Conservation (phyloP, 257 asterid genomes). For the Solanum corneliomulleri region DNA sequence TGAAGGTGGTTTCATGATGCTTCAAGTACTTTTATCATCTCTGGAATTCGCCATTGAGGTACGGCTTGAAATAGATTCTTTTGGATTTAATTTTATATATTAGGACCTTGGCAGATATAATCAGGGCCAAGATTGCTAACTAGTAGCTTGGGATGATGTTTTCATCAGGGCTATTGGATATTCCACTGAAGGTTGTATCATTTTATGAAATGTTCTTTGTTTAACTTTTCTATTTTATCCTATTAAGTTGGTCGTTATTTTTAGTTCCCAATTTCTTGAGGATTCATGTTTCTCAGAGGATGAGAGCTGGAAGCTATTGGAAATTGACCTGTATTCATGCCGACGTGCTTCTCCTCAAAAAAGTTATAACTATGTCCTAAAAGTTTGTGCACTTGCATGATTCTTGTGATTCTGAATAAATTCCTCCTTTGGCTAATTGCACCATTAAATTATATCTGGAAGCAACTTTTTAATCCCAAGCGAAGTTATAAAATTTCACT, state of each 20-base stretch:
- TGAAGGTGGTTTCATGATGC: constrained; percentile 32
- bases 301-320: background rate
- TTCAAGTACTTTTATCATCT: constrained; percentile 46
- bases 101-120: background rate
- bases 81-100: background rate
- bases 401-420: background rate
- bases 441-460: background rate
- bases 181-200: background rate
- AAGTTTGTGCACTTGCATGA: background rate
- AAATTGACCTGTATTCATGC: background rate
- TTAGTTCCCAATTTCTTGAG: background rate
- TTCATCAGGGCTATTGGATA: background rate
- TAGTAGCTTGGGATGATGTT: background rate
- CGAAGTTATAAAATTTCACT: background rate
- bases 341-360: background rate
- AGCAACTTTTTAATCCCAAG: background rate
- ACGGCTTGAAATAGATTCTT: background rate
- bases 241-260: background rate
- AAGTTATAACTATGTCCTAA: background rate
- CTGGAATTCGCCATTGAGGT: constrained; percentile 47
- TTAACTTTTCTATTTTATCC: background rate
- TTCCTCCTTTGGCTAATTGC: background rate
- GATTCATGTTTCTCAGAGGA: background rate
- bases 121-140: background rate
- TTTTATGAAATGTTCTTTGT: background rate